These are phyloP conservation scores for Macadamia integrifolia DNA, from an alignment of 164 flowering plant species.

Conservation along the genomic window DNA sequence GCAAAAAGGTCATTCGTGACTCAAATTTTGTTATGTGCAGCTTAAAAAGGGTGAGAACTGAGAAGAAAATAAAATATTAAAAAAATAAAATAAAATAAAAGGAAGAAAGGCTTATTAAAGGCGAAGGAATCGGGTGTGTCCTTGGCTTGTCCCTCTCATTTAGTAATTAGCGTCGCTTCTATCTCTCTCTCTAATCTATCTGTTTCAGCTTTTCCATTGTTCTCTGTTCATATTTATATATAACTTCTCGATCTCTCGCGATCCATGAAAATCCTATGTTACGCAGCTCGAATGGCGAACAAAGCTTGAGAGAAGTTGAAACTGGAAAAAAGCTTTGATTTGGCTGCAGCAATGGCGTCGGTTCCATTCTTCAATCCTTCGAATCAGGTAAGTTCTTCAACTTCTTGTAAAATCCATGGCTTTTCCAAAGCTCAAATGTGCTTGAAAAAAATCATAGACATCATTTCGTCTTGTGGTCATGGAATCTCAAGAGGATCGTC, in stretches of 20 bases:
- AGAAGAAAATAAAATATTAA: not conserved
- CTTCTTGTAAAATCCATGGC: slow-evolving; percentile 9
- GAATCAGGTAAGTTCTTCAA: slow-evolving; percentile 10
- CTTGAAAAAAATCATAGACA: slow-evolving; percentile 30
- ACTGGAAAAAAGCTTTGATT: slow-evolving; percentile 1
- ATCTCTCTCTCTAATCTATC: slow-evolving; percentile 1
- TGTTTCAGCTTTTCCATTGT: not conserved
- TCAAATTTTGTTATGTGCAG: not conserved
- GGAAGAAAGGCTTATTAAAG: slow-evolving; percentile 7
- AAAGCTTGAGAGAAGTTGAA: not conserved
- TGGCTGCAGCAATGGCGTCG: slow-evolving; percentile 10
- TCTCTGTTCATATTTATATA: slow-evolving; percentile 1
- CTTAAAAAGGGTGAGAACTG: not conserved
- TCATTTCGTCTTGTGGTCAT: slow-evolving; percentile 17
- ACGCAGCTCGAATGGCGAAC: slow-evolving; percentile 3
- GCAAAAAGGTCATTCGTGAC: too few relatives aligned
- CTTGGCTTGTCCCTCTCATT: slow-evolving; percentile 14
- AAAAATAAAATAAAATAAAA: not conserved
- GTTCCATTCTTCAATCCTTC: not conserved
- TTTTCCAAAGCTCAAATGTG: slow-evolving; percentile 34
- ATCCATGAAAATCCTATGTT: slow-evolving; percentile 11
- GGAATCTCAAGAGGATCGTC: not conserved
- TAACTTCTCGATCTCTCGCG: slow-evolving; percentile 5
- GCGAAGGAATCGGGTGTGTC: slow-evolving; percentile 19
- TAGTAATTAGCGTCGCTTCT: not conserved